Percentiles rank a stretch among this genome's conserved stretches.
Conservation (phyloP, 164 flowering plant species). For the Kalanchoe fedtschenkoi region DNA sequence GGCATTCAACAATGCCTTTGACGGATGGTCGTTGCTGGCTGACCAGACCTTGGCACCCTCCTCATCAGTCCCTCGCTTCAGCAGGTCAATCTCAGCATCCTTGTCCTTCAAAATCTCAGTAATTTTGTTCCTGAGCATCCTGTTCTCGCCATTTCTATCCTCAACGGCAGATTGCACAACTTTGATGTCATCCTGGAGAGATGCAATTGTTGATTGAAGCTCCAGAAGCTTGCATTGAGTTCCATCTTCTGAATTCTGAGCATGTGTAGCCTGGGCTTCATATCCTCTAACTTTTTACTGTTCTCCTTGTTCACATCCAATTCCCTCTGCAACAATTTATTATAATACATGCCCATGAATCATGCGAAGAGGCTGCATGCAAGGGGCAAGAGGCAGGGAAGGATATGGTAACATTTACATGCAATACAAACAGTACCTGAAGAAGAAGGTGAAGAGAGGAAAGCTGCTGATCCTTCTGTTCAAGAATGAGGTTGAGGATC, state of each 20-base stretch:
- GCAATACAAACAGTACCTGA: slow-evolving; percentile 28
- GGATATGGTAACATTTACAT: neutral
- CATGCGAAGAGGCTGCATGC: neutral
- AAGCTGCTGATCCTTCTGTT: slow-evolving; percentile 49
- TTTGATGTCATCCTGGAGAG: slow-evolving; percentile 48
- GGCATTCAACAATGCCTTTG: slow-evolving; percentile 16
- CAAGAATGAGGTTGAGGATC: slow-evolving; percentile 40
- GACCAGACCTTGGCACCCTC: slow-evolving; percentile 21
- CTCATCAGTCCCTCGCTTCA: slow-evolving; percentile 25
- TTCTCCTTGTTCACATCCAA: slow-evolving; percentile 30
- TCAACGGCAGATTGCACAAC: slow-evolving; percentile 30
- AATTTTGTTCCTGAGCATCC: slow-evolving; percentile 24
- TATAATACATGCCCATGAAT: neutral
- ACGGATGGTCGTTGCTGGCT: slow-evolving; percentile 27
- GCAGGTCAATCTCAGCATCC: slow-evolving; percentile 39
- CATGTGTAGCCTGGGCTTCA: slow-evolving; percentile 29
- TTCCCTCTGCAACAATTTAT: slow-evolving; percentile 39
- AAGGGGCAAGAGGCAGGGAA: neutral
- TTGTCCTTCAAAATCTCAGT: slow-evolving; percentile 35
- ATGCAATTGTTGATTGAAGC: slow-evolving; percentile 41
- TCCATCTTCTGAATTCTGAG: slow-evolving; percentile 43
- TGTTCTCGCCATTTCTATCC: slow-evolving; percentile 45
- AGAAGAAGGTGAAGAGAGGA: slow-evolving; percentile 49
- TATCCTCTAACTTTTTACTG: slow-evolving; percentile 36
- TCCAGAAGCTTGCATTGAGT: slow-evolving; percentile 32